Evolutionary conservation across 805 yeast genomes (phyloP), one percentile per base, ranked within the genome.

Genomic region (Candida mattraensis): DNA sequence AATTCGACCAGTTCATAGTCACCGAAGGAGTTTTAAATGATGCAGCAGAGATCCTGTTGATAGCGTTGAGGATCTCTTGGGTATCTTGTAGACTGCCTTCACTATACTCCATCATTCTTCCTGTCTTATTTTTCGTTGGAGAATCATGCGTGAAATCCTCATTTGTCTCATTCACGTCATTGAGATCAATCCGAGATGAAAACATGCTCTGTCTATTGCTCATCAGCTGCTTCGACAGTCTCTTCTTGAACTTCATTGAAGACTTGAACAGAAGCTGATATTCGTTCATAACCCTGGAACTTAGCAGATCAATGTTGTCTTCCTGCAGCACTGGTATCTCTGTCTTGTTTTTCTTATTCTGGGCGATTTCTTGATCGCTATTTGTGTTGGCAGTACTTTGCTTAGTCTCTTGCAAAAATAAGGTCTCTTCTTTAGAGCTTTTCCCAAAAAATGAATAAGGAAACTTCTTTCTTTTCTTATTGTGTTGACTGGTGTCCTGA

Each of bases 211-310:
- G 45, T 11, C 55, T 33, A 15, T 24, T 39, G 28, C 43, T 44
- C 14, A 47, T 28, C 13, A 56, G 35, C 33, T 48, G 54, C n/a
- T 44, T 46, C 1, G 62, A 55, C n/a, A 51, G 40, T 15, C 54
- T 40, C 20, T 45, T 45, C 25, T 45, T 51, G 35, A 48, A 44
- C 7, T 31, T 21, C 19, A 39, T 27, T 3, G 45, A 28, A 22
- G 40, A 40, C 11, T 22, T 29, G 2, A 30, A 16, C 12, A 54
- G 22, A 42, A 60, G 70, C 49, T 80, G 83, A 30, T 81, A 72
- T 53, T 84, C 89, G 46, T 78, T 83, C 18, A 82, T 70, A 3
- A 84, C 78, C 52, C 87, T 66, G 3, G 87, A 87, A 56, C 87
- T 78, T 38, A 84, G 58, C 7, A 80, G 63, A 57, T 83, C 91